phyloP scores from a whole-genome alignment of 257 asterid species.

The Solanum tarapatanum region DNA sequence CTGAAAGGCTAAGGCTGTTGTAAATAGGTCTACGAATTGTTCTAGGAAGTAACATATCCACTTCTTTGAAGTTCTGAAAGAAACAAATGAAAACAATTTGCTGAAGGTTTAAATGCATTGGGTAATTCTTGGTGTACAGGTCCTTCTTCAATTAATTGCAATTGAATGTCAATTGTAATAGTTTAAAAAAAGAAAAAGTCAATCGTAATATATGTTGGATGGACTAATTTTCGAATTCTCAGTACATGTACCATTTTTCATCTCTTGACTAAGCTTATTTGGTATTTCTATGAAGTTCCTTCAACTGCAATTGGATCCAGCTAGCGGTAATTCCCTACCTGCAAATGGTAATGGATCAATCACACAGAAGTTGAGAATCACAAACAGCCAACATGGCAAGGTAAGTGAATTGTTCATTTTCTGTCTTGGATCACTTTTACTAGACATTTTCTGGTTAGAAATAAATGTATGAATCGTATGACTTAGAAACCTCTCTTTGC shows the following conservation, averaged over 20 bases:
- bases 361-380: conserved; percentile 61
- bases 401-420: conserved; percentile 20
- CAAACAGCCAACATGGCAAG: conserved; percentile 94
- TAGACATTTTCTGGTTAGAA: neutral
- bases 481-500: neutral
- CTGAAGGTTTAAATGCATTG: neutral
- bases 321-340: conserved; percentile 72
- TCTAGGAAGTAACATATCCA: neutral
- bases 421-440: neutral
- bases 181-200: neutral
- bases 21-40: neutral
- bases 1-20: neutral
- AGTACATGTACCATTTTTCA: neutral
- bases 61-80: neutral
- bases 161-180: neutral
- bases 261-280: neutral
- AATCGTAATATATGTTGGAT: neutral
- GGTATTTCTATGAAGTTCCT: conserved; percentile 49
- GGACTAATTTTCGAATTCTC: neutral
- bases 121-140: neutral
- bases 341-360: conserved; percentile 58
- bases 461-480: neutral
- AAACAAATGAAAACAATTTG: neutral
- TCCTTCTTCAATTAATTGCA: neutral
- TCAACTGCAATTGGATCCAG: conserved; percentile 92